Evolutionary conservation across 2,329 filamentous ascomycete species (phyloP).

Genomic region (Colletotrichum spaethianum): DNA sequence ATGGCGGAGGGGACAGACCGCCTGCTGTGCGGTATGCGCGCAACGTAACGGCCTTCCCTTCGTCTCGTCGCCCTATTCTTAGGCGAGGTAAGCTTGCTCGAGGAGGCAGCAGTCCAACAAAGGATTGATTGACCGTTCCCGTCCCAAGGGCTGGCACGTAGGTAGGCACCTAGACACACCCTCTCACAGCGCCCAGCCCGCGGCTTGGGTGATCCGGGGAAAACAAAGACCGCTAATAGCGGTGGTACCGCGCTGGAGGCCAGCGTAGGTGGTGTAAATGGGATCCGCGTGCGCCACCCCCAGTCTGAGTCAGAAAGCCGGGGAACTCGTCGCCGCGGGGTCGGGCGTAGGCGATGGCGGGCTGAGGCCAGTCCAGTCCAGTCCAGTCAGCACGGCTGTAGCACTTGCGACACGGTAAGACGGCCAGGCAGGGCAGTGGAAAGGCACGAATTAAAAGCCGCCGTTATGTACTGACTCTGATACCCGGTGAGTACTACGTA

Average conservation of each 20-base stretch:
- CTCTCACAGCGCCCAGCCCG: background rate
- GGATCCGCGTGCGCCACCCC: constrained; percentile 32
- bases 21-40: background rate
- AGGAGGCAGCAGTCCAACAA: constrained; percentile 22
- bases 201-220: constrained; percentile 34
- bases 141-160: constrained; percentile 19
- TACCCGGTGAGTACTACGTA: background rate
- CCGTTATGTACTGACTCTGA: constrained; percentile 6
- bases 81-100: constrained; percentile 2
- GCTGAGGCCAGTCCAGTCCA: background rate
- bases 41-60: constrained; percentile 29
- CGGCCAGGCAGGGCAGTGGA: background rate
- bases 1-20: background rate
- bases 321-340: constrained; percentile 29
- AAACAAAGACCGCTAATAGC: constrained; percentile 11
- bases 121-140: constrained; percentile 25
- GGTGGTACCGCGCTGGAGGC: constrained; percentile 3
- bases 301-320: constrained; percentile 37
- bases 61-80: background rate
- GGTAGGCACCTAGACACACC: background rate
- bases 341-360: background rate
- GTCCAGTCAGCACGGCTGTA: constrained; percentile 23
- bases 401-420: constrained; percentile 1
- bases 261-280: constrained; percentile 4
- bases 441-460: constrained; percentile 3